A percentile compares a stretch with the other conserved stretches of the same genome.
phyloP scores from a whole-genome alignment of 2,329 filamentous ascomycete genomes.

The Colletotrichum karsti region DNA sequence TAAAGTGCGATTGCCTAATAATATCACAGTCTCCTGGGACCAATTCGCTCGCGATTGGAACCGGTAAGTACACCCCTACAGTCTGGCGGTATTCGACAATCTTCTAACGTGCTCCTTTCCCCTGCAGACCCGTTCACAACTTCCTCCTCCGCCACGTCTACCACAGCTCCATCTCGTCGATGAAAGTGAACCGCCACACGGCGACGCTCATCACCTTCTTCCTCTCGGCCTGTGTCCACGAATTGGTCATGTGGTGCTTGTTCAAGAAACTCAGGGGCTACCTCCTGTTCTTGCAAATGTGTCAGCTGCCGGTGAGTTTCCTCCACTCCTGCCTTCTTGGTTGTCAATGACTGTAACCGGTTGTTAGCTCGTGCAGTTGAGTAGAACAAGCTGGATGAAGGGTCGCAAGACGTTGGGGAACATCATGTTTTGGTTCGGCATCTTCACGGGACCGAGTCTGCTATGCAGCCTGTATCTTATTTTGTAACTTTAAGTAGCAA shows the following conservation, averaged over 20 bases:
- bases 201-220: conserved; percentile 82
- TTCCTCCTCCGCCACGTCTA: conserved; percentile 84
- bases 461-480: conserved; percentile 69
- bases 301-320: conserved; percentile 68
- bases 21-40: conserved; percentile 69
- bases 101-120: background rate
- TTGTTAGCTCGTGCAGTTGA: conserved; percentile 67
- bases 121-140: conserved; percentile 74
- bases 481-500: conserved; percentile 43
- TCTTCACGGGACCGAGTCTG: conserved; percentile 80
- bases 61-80: conserved; percentile 39
- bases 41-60: conserved; percentile 87
- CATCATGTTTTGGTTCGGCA: conserved; percentile 79
- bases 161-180: conserved; percentile 77
- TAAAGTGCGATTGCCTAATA: background rate
- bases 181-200: conserved; percentile 74
- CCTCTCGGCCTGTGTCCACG: conserved; percentile 75
- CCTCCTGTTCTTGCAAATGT: conserved; percentile 76
- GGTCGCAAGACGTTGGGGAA: conserved; percentile 73
- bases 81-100: background rate
- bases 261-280: conserved; percentile 83
- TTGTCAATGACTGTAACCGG: background rate
- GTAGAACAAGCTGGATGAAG: conserved; percentile 72
- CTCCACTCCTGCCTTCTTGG: background rate
- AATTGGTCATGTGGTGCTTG: conserved; percentile 82